These are phyloP conservation scores for Aphanomyces euteiches DNA, from an alignment of 352 stramenopile genomes.

Conservation along the genomic window DNA sequence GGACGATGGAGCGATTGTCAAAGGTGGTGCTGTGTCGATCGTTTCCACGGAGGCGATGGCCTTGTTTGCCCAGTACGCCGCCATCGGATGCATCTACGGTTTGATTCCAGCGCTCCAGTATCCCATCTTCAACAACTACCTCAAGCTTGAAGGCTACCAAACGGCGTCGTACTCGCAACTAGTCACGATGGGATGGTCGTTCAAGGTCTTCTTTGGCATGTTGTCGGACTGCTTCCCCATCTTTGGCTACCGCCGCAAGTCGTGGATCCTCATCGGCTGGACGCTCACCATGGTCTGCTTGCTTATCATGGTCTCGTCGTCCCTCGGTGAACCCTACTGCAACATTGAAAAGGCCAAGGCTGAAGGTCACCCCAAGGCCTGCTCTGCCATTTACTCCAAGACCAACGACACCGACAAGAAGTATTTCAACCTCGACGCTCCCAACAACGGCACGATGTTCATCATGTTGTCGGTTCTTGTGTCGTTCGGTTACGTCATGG, in stretches of 20 bases:
- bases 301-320: too few relatives aligned
- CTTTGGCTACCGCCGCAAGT: conserved; percentile 49
- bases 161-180: conserved; percentile 39
- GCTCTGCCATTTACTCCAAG: not conserved
- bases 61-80: conserved; percentile 42
- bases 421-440: too few relatives aligned
- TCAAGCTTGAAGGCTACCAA: conserved; percentile 41
- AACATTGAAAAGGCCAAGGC: not conserved
- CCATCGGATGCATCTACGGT: conserved; percentile 44
- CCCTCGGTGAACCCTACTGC: conserved; percentile 45
- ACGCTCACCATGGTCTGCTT: conserved; percentile 29
- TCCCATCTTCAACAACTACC: conserved; percentile 44
- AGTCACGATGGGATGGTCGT: conserved; percentile 53
- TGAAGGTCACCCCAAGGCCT: not conserved
- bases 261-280: conserved; percentile 67
- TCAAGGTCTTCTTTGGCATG: conserved; percentile 63
- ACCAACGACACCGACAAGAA: too few relatives aligned
- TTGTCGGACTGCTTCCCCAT: conserved; percentile 54
- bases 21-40: too few relatives aligned
- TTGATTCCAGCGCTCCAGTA: conserved; percentile 41
- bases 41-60: conserved; percentile 37
- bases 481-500: too few relatives aligned
- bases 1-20: conserved; percentile 42
- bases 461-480: too few relatives aligned
- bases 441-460: too few relatives aligned